These are phyloP conservation scores for Paramecium sexaurelia DNA, from an alignment of 73 alveolate species.

Conservation along the genomic window DNA sequence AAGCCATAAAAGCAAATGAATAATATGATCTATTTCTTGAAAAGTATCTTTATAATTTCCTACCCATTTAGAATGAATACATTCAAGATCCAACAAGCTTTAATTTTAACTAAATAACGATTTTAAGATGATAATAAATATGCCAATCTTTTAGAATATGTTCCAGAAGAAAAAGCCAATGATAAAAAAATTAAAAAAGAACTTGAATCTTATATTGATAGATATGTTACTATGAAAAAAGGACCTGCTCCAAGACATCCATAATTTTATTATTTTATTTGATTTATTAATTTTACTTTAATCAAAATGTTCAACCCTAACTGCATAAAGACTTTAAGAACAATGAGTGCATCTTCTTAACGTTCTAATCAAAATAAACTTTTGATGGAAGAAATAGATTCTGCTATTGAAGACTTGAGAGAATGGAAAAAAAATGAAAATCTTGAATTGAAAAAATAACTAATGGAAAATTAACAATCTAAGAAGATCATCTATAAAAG, in stretches of 20 bases:
- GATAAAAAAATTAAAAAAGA: constrained; percentile 8
- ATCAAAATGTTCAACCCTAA: constrained; percentile 6
- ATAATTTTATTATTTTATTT: constrained; percentile 48
- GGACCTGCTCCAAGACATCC: constrained; percentile 50
- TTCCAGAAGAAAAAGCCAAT: constrained; percentile 36
- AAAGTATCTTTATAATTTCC: neutral
- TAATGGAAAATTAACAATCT: neutral
- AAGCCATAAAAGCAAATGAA: constrained; percentile 19
- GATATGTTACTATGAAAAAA: neutral
- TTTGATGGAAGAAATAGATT: constrained; percentile 2
- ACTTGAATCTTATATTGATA: constrained; percentile 41
- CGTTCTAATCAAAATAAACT: neutral
- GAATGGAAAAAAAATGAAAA: constrained; percentile 36
- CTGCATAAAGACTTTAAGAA: neutral
- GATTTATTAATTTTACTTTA: neutral
- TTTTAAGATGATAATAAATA: constrained; percentile 40
- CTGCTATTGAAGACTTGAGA: constrained; percentile 21
- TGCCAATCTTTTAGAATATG: constrained; percentile 23
- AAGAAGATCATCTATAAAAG: neutral
- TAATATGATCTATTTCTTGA: constrained; percentile 20
- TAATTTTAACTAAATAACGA: constrained; percentile 31
- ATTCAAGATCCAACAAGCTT: constrained; percentile 22
- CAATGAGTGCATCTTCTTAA: constrained; percentile 7
- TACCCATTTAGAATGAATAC: neutral
- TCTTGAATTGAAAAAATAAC: neutral